Evolutionary conservation across 169 alveolate species (phyloP), one percentile per base, ranked within the genome.

Genomic region (Plasmodium falciparum): DNA sequence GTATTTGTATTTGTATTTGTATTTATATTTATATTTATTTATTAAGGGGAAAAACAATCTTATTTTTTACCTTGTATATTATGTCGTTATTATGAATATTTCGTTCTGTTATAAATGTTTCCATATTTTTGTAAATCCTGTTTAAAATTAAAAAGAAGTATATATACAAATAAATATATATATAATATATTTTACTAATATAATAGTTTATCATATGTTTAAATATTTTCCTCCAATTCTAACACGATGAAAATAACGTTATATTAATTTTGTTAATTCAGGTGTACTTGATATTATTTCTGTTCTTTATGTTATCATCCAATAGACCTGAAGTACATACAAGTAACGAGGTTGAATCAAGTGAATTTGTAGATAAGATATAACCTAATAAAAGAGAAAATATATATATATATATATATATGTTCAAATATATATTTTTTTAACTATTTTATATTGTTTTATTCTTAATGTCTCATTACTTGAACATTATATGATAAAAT

Each of bases 291-390:
- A 58, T 20, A 49, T 43, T 26, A 26, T 70, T 70, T 15, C 52
- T 59, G 45, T 78, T 56, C 15, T 52, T 12, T 39, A 26, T 8
- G 8, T 24, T 70, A 24, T 78, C 78, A 43, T 78, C 74, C 66
- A 47, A 15, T 12, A 70, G 17, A 45, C 45, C 76, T 61, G 69
- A 52, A 7, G 89, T 78, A 56, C 76, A 66, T 45, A 78, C 39
- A 6, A 78, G 69, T 71, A 49, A 43, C 3, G 74, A 52, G 12
- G 89, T 66, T 78, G 76, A 63, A 45, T 78, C 89, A 58, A 78
- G 8, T 13, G 89, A 78, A 24, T 17, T 49, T 15, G 78, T 78
- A 78, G 78, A 78, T 71, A 78, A 59, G 13, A 78, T 43, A 67
- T 65, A 43, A 6, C 89, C 89, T 78, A 65, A 45, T 49, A 59